Conservation (phyloP, 2,329 filamentous ascomycete species). For the Scedosporium aurantiacum region DNA sequence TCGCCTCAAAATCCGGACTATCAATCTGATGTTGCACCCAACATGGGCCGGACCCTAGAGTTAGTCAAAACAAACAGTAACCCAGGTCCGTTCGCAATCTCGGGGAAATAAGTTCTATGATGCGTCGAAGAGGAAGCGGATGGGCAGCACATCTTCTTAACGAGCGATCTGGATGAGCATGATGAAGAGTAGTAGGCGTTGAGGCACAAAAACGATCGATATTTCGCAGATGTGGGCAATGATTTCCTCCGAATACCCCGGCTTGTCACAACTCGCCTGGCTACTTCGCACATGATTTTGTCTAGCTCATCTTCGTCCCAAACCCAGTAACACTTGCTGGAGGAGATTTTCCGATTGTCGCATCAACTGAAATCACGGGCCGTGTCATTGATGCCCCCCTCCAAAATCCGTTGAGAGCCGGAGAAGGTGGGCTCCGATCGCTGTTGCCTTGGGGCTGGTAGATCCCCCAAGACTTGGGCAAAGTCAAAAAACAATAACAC, state of each 20-base stretch:
- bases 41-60: background rate
- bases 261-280: background rate
- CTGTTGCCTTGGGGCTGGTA: background rate
- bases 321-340: background rate
- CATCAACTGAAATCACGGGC: background rate
- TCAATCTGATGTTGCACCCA: background rate
- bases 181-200: background rate
- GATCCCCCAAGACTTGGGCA: background rate
- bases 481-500: background rate
- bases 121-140: background rate
- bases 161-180: background rate
- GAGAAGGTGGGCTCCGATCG: background rate
- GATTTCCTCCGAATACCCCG: background rate
- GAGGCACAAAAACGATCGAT: background rate
- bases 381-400: background rate
- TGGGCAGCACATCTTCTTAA: background rate
- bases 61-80: background rate
- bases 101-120: background rate
- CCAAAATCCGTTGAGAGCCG: background rate
- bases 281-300: background rate
- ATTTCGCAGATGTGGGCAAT: background rate
- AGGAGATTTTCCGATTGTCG: background rate
- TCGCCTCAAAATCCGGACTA: background rate
- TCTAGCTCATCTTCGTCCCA: background rate
- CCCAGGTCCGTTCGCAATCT: background rate